Conservation (phyloP, 371 early-diverging fungal genomes). For the Mucor irregularis region DNA sequence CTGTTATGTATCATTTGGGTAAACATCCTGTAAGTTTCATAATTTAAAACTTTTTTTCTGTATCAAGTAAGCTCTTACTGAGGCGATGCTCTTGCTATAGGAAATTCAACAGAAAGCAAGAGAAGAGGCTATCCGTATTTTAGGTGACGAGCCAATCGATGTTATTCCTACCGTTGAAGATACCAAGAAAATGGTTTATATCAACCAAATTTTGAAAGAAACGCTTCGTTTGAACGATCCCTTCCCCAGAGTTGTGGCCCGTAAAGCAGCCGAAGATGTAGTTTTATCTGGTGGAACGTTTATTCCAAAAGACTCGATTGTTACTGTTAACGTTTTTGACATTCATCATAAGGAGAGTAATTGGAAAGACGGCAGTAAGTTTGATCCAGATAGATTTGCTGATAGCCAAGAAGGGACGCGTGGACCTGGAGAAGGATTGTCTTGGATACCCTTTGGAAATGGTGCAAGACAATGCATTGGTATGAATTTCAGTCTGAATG, state of each 20-base stretch:
- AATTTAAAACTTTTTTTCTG: slow-evolving; percentile 5
- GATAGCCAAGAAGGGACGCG: slow-evolving; percentile 10
- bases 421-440: slow-evolving; percentile 1
- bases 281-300: slow-evolving; percentile 26
- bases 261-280: slow-evolving; percentile 23
- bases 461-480: slow-evolving; percentile 40
- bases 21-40: slow-evolving; percentile 38
- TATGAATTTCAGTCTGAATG: slow-evolving; percentile 27
- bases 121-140: slow-evolving; percentile 45
- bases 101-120: slow-evolving; percentile 51
- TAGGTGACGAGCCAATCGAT: slow-evolving; percentile 46
- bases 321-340: slow-evolving; percentile 33
- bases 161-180: slow-evolving; percentile 46
- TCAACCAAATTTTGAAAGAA: slow-evolving; percentile 44
- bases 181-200: slow-evolving; percentile 40
- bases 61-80: not conserved
- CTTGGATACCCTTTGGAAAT: slow-evolving; percentile 32
- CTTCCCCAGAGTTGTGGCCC: slow-evolving; percentile 13
- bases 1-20: slow-evolving; percentile 41
- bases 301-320: slow-evolving; percentile 43
- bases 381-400: slow-evolving; percentile 26
- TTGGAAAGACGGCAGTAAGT: slow-evolving; percentile 24
- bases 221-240: slow-evolving; percentile 48
- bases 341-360: slow-evolving; percentile 28
- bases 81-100: not conserved